Conservation (phyloP, 1,284 basidiomycete genomes). For the Trichosporon faecale region DNA sequence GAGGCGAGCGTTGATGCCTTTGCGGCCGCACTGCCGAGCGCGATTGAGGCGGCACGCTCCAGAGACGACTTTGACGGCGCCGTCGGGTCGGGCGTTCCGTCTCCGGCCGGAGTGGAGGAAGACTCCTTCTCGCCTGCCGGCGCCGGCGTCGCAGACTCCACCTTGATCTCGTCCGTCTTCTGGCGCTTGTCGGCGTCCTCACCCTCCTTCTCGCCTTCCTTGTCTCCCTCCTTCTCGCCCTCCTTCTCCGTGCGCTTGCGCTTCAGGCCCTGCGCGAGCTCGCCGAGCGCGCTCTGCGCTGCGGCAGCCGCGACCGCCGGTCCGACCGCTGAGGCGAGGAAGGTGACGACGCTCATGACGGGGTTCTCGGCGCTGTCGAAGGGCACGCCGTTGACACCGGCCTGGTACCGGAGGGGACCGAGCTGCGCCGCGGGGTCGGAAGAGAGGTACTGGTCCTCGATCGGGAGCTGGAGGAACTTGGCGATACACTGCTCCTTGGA, state of each 20-base stretch:
- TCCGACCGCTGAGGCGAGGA: slow-evolving; percentile 86
- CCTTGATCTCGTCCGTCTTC: slow-evolving; percentile 24
- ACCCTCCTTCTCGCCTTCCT: slow-evolving; percentile 24
- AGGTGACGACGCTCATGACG: slow-evolving; percentile 97
- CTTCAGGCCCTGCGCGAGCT: slow-evolving; percentile 63
- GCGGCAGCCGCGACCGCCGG: slow-evolving; percentile 90
- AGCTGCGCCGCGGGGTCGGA: slow-evolving; percentile 55
- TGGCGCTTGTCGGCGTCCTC: slow-evolving; percentile 29
- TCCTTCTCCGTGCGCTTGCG: slow-evolving; percentile 55
- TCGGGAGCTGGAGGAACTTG: slow-evolving; percentile 92
- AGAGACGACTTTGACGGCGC: slow-evolving; percentile 70
- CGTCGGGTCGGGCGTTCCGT: slow-evolving; percentile 37
- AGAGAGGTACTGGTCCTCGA: slow-evolving; percentile 81
- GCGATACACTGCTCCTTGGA: slow-evolving; percentile 92
- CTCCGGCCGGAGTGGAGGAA: slow-evolving; percentile 24
- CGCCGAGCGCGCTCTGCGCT: slow-evolving; percentile 79
- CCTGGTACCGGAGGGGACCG: slow-evolving; percentile 69
- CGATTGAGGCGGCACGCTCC: slow-evolving; percentile 73
- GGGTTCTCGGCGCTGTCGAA: slow-evolving; percentile 96
- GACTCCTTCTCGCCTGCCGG: slow-evolving; percentile 24
- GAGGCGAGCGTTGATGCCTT: slow-evolving; percentile 77
- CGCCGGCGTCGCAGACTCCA: slow-evolving; percentile 25
- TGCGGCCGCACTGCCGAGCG: slow-evolving; percentile 83
- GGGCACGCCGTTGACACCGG: slow-evolving; percentile 61
- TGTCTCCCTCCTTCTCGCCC: slow-evolving; percentile 23